phyloP scores from a whole-genome alignment of 768 basidiomycete genomes.

The Imleria badia region DNA sequence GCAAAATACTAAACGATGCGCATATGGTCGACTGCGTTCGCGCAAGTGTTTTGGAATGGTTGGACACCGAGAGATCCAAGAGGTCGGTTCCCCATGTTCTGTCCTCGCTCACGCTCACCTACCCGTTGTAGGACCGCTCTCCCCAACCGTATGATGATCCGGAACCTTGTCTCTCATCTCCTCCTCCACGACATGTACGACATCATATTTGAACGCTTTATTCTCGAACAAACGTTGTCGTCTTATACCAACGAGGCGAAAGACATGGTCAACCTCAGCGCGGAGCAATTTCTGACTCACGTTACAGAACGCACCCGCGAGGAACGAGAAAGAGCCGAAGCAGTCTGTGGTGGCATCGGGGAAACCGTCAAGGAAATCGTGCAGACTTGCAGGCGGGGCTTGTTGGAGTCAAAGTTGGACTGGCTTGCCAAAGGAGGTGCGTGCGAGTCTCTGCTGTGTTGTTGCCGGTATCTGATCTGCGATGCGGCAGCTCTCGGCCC shows the following conservation, averaged over 20 bases:
- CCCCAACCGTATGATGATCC: conserved; percentile 41
- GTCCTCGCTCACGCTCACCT: not conserved
- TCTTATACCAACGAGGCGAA: conserved; percentile 58
- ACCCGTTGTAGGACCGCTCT: conserved; percentile 36
- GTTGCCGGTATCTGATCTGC: conserved; percentile 25
- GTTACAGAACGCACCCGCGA: conserved; percentile 47
- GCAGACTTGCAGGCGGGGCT: conserved; percentile 51
- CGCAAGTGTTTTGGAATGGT: conserved; percentile 48
- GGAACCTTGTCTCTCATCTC: conserved; percentile 56
- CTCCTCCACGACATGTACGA: conserved; percentile 55
- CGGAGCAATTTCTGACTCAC: conserved; percentile 55
- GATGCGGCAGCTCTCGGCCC: conserved; percentile 50
- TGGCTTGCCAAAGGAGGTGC: conserved; percentile 45
- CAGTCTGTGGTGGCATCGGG: conserved; percentile 44
- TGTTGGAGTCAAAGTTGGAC: conserved; percentile 44
- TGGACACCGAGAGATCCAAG: conserved; percentile 51
- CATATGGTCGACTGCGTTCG: conserved; percentile 45
- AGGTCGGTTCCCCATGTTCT: conserved; percentile 24
- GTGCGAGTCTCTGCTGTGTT: conserved; percentile 31
- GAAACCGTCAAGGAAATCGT: conserved; percentile 50
- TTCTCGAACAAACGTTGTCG: conserved; percentile 47
- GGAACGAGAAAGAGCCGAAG: conserved; percentile 55
- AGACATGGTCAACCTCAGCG: conserved; percentile 31
- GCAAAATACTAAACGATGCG: conserved; percentile 49
- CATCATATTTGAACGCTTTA: conserved; percentile 53